Base-by-base conservation (phyloP, 2,329 filamentous ascomycete genomes). In the Sclerotinia glacialis region DNA sequence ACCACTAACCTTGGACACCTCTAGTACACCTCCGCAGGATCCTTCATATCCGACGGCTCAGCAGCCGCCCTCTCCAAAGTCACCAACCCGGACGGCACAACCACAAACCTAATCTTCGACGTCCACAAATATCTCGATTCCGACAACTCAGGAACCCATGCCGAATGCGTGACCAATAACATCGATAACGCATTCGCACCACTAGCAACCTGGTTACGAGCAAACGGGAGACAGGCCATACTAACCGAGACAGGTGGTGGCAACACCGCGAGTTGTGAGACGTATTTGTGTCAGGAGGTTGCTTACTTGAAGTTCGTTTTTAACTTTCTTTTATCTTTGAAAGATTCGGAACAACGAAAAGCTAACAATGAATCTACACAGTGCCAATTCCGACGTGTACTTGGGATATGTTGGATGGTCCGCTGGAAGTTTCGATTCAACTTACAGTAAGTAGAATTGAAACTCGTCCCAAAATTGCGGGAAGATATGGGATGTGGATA, bases 101-200 rank as follows among this genome's bases (percentile, higher is more conserved):
- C 79, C 1, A 80, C 82, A 63, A 81, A 82, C 62, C 76, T 89
- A n/a, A 76, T 86, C 14, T 78, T 87, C 40, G 85, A 87, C 69
- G 78, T 88, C 14, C 85, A 88, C 76, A 83, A 86, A 74, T 88
- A 87, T 72, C 80, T 88, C 5, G 85, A 87, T 71, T 78, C 76
- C 26, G 83, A 86, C 76, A 83, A 83, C 76, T 83, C 81, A 9
- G 86, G 85, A 47, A 83, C 81, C 0, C 76, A 83, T 68, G 69
- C 76, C 5, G 77, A 81, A 64, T 88, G 85, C 74, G 81, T 81
- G 1, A 84, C 80, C 3, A 79, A 87, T 71, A 84, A 85, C 55
- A 76, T 83, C 3, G 78, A 67, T 23, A 68, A 78, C 47, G 81
- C 78, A 3, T 84, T 86, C 73, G 74, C 75, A 26, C 77, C 77